A percentile compares a stretch with the other conserved stretches of the same genome.
Evolutionary conservation across 495 filamentous ascomycete species (phyloP).

Genomic region (Penicillium lividum): DNA sequence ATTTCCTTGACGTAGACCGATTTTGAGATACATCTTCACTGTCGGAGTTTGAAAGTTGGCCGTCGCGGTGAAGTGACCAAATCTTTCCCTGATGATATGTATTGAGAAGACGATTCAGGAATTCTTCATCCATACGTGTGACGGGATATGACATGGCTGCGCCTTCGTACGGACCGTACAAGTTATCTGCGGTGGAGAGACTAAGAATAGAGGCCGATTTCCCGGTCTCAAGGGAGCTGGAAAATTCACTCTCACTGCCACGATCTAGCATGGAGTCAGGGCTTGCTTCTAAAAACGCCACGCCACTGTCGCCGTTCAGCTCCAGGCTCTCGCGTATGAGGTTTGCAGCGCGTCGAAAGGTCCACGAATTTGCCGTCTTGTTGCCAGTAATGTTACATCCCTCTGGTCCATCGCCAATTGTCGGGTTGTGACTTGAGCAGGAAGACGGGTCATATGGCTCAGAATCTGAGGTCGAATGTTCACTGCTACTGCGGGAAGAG

Average conservation of each 20-base stretch:
- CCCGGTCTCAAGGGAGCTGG: conserved; percentile 23
- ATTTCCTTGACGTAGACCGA: conserved; percentile 10
- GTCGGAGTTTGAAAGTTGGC: conserved; percentile 41
- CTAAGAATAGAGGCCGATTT: conserved; percentile 32
- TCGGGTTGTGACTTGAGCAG: conserved; percentile 14
- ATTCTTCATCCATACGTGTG: conserved; percentile 32
- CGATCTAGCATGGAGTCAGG: conserved; percentile 23
- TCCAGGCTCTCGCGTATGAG: conserved; percentile 58
- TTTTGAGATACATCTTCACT: conserved; percentile 33
- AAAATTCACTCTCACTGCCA: conserved; percentile 29
- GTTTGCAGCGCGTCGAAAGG: conserved; percentile 56
- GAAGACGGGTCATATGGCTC: conserved; percentile 27
- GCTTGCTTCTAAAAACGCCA: conserved; percentile 50
- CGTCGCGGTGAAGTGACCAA: conserved; percentile 61
- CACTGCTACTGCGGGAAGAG: conserved; percentile 27
- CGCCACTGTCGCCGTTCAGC: conserved; percentile 48
- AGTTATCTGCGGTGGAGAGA: conserved; percentile 33
- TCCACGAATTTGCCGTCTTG: conserved; percentile 34
- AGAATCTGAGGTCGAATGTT: conserved; percentile 27
- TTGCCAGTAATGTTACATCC: conserved; percentile 14
- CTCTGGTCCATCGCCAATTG: not conserved
- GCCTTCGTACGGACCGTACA: conserved; percentile 25
- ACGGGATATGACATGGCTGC: conserved; percentile 27
- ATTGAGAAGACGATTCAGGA: conserved; percentile 53
- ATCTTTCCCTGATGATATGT: conserved; percentile 61